Evolutionary conservation across 495 filamentous ascomycete genomes (phyloP).

Genomic region (Aspergillus sclerotioniger): DNA sequence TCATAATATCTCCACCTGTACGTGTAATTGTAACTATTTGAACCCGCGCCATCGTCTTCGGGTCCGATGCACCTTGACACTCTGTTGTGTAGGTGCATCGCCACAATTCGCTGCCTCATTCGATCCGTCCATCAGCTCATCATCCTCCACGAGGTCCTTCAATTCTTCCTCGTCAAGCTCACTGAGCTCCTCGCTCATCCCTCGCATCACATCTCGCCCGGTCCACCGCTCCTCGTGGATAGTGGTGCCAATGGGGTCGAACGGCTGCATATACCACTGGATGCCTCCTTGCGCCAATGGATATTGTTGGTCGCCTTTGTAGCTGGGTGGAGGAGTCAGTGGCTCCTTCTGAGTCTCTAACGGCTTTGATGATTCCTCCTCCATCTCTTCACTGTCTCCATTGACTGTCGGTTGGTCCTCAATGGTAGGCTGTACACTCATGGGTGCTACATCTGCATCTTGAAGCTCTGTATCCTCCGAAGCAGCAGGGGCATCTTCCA

Average conservation of each 20-base stretch:
- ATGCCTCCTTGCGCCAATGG: slow-evolving; percentile 70
- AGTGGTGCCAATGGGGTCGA: slow-evolving; percentile 75
- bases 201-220: slow-evolving; percentile 69
- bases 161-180: slow-evolving; percentile 88
- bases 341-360: slow-evolving; percentile 23
- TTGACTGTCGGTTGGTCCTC: slow-evolving; percentile 16
- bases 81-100: slow-evolving; percentile 7
- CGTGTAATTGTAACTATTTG: slow-evolving; percentile 18
- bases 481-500: background rate
- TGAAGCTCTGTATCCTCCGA: slow-evolving; percentile 1
- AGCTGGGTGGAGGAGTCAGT: slow-evolving; percentile 46
- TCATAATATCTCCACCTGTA: slow-evolving; percentile 12
- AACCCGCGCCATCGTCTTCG: slow-evolving; percentile 41
- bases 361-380: slow-evolving; percentile 33
- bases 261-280: slow-evolving; percentile 84
- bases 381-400: slow-evolving; percentile 21
- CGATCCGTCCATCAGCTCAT: slow-evolving; percentile 27
- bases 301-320: slow-evolving; percentile 51
- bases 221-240: slow-evolving; percentile 75
- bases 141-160: slow-evolving; percentile 56
- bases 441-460: slow-evolving; percentile 1
- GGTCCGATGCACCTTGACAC: slow-evolving; percentile 36
- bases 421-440: slow-evolving; percentile 9
- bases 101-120: slow-evolving; percentile 3
- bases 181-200: slow-evolving; percentile 80